A percentile compares a stretch with the other conserved stretches of the same genome.
phyloP scores from a whole-genome alignment of 495 filamentous ascomycete genomes.

The Pyrenula aspistea region DNA sequence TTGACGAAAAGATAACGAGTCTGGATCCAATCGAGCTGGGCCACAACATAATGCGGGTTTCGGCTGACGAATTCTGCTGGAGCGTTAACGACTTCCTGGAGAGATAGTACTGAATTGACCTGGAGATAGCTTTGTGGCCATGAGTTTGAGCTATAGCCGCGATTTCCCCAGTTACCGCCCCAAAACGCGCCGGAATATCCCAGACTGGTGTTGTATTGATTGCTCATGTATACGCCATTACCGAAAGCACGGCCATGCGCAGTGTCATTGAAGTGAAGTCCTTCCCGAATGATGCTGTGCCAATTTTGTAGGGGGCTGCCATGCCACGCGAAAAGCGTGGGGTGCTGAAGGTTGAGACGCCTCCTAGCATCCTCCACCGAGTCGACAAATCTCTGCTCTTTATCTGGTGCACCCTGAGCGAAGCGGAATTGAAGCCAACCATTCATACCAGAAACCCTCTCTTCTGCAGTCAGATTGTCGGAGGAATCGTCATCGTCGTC shows the following conservation, averaged over 20 bases:
- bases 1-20: constrained; percentile 76
- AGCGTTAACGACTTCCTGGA: constrained; percentile 83
- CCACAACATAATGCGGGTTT: constrained; percentile 57
- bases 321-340: constrained; percentile 77
- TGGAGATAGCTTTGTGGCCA: constrained; percentile 60
- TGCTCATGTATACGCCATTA: constrained; percentile 72
- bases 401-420: constrained; percentile 81
- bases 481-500: neutral
- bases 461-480: constrained; percentile 13
- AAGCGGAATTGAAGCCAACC: constrained; percentile 76
- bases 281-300: constrained; percentile 81
- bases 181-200: constrained; percentile 30
- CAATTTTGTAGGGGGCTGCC: constrained; percentile 70
- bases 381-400: constrained; percentile 67
- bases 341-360: constrained; percentile 29
- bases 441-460: constrained; percentile 52
- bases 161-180: neutral
- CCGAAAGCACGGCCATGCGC: constrained; percentile 60
- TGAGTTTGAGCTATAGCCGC: constrained; percentile 1
- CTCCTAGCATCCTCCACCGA: constrained; percentile 39
- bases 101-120: constrained; percentile 47
- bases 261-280: constrained; percentile 56
- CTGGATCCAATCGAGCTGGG: constrained; percentile 79
- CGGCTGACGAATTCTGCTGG: constrained; percentile 44
- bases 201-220: constrained; percentile 41